These are phyloP conservation scores for Stropharia rugosoannulata DNA, from an alignment of 768 basidiomycete species.

Conservation along the genomic window DNA sequence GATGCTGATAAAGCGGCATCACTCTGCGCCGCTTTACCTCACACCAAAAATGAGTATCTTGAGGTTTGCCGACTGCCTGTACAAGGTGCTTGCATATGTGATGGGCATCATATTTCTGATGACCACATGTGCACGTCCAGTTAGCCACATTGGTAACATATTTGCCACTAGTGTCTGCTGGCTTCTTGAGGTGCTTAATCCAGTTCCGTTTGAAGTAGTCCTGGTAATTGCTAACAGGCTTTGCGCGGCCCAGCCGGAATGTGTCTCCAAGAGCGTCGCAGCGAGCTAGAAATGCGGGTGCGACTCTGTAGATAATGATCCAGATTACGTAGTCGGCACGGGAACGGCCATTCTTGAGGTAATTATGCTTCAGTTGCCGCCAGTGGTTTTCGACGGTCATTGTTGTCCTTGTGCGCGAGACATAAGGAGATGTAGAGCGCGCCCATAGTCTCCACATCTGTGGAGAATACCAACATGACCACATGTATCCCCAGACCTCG, in stretches of 20 bases:
- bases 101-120: constrained; percentile 23
- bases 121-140: constrained; percentile 30
- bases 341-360: constrained; percentile 24
- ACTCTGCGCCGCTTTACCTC: no score
- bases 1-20: no score
- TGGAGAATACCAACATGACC: constrained; percentile 27
- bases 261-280: constrained; percentile 10
- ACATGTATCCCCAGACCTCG: constrained; percentile 36
- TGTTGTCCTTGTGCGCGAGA: constrained; percentile 16
- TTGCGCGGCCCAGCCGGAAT: constrained; percentile 18
- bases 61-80: constrained; percentile 24
- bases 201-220: constrained; percentile 22
- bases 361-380: constrained; percentile 20
- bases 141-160: not conserved
- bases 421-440: not conserved
- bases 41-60: no score
- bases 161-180: no score
- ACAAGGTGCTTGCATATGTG: constrained; percentile 35
- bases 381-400: constrained; percentile 26
- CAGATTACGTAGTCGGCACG: constrained; percentile 29
- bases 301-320: constrained; percentile 25
- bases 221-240: constrained; percentile 21
- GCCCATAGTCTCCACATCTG: constrained; percentile 22
- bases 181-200: constrained; percentile 7
- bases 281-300: constrained; percentile 19